phyloP scores from a whole-genome alignment of 2,329 filamentous ascomycete genomes.

The Diaporthe australafricana region DNA sequence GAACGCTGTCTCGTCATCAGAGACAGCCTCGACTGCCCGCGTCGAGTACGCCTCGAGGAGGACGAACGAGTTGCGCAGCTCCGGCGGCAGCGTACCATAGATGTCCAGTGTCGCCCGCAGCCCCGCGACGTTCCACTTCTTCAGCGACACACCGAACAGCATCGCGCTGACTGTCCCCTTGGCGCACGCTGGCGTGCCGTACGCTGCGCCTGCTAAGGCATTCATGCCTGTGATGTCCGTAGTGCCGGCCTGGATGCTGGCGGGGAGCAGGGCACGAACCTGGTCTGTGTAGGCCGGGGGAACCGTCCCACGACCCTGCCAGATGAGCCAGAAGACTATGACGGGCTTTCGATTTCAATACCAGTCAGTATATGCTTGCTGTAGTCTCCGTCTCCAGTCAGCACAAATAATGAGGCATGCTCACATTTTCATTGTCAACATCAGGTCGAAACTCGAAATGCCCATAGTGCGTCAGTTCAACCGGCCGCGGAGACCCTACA shows the following conservation, averaged over 20 bases:
- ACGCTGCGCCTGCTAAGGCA: constrained; percentile 21
- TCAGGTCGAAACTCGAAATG: constrained; percentile 6
- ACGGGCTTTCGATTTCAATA: background rate
- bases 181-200: constrained; percentile 10
- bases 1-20: constrained; percentile 19
- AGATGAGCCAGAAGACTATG: constrained; percentile 29
- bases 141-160: constrained; percentile 1
- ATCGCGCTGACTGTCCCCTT: constrained; percentile 16
- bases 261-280: background rate
- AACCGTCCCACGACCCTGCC: constrained; percentile 14
- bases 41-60: constrained; percentile 25
- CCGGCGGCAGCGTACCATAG: constrained; percentile 10
- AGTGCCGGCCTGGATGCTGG: constrained; percentile 14
- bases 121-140: background rate
- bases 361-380: background rate
- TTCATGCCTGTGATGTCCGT: constrained; percentile 28
- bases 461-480: constrained; percentile 26
- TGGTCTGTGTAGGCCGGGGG: constrained; percentile 6
- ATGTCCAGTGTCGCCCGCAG: constrained; percentile 15
- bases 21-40: constrained; percentile 1
- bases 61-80: constrained; percentile 24
- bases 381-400: background rate
- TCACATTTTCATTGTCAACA: constrained; percentile 1
- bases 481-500: constrained; percentile 4
- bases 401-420: background rate